phyloP scores from a whole-genome alignment of 805 yeast genomes.

The Ascoidea tarda region DNA sequence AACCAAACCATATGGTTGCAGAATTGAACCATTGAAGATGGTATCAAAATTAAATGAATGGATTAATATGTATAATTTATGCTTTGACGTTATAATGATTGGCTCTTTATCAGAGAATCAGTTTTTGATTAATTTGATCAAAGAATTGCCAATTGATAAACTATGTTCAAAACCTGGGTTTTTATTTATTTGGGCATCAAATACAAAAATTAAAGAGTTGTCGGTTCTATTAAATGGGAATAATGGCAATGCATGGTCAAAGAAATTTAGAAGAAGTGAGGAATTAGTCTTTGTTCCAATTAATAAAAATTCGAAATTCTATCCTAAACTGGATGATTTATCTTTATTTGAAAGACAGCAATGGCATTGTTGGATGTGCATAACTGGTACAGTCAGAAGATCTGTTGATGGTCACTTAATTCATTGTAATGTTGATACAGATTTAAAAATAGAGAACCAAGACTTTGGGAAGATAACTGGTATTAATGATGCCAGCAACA shows the following conservation, averaged over 20 bases:
- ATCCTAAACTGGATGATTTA: constrained; percentile 39
- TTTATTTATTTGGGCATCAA: constrained; percentile 77
- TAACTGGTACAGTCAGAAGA: constrained; percentile 86
- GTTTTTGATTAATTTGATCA: constrained; percentile 44
- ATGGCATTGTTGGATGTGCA: constrained; percentile 98
- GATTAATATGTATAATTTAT: constrained; percentile 41
- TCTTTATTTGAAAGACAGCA: constrained; percentile 53
- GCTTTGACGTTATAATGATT: constrained; percentile 85
- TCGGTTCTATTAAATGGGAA: constrained; percentile 31
- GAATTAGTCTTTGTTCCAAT: constrained; percentile 74
- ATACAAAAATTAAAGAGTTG: constrained; percentile 53
- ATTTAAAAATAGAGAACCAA: constrained; percentile 53
- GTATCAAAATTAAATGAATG: constrained; percentile 43
- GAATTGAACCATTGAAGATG: constrained; percentile 36
- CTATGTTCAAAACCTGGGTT: constrained; percentile 79
- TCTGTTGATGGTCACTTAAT: constrained; percentile 73
- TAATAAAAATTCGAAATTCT: constrained; percentile 39
- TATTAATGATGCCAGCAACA: neutral
- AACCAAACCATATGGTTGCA: constrained; percentile 50
- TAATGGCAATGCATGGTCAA: constrained; percentile 37
- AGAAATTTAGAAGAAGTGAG: constrained; percentile 74
- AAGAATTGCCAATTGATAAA: constrained; percentile 54
- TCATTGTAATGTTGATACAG: constrained; percentile 89
- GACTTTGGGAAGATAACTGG: constrained; percentile 1
- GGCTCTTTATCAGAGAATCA: constrained; percentile 75